These are phyloP conservation scores for Pelargonium nanum DNA, from an alignment of 345 rosid species.

Conservation along the genomic window DNA sequence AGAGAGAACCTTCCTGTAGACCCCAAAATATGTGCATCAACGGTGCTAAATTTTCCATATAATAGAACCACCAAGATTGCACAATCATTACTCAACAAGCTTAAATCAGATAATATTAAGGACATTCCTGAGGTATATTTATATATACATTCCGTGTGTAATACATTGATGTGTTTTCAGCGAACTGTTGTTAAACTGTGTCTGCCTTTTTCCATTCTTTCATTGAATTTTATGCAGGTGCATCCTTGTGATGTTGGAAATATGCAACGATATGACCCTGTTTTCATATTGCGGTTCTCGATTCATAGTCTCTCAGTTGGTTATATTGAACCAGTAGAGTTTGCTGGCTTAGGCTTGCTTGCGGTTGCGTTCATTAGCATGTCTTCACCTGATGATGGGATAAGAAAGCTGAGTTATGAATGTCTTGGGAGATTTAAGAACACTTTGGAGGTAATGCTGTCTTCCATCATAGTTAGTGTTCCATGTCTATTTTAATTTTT, in stretches of 20 bases:
- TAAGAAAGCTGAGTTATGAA: constrained; percentile 79
- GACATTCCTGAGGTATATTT: neutral
- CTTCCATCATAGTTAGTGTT: neutral
- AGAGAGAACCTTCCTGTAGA: constrained; percentile 78
- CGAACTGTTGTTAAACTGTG: too few relatives aligned
- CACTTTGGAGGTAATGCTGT: constrained; percentile 58
- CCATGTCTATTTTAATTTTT: neutral
- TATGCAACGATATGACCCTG: constrained; percentile 60
- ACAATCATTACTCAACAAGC: constrained; percentile 12
- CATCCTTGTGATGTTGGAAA: constrained; percentile 20
- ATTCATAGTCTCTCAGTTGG: constrained; percentile 44
- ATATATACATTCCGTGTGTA: neutral
- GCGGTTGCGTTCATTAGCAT: constrained; percentile 72
- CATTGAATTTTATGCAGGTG: constrained; percentile 25
- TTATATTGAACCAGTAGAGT: constrained; percentile 71
- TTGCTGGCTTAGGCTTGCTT: constrained; percentile 81
- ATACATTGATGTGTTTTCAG: neutral
- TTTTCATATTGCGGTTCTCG: constrained; percentile 64
- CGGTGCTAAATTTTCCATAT: constrained; percentile 59
- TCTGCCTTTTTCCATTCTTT: too few relatives aligned
- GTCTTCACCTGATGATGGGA: constrained; percentile 70
- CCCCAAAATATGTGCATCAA: constrained; percentile 56
- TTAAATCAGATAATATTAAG: constrained; percentile 1
- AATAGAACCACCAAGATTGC: constrained; percentile 30
- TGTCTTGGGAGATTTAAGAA: constrained; percentile 50